These are phyloP conservation scores for Acanthamoeba lenticulata DNA, from an alignment of 208 protist species.

Conservation along the genomic window DNA sequence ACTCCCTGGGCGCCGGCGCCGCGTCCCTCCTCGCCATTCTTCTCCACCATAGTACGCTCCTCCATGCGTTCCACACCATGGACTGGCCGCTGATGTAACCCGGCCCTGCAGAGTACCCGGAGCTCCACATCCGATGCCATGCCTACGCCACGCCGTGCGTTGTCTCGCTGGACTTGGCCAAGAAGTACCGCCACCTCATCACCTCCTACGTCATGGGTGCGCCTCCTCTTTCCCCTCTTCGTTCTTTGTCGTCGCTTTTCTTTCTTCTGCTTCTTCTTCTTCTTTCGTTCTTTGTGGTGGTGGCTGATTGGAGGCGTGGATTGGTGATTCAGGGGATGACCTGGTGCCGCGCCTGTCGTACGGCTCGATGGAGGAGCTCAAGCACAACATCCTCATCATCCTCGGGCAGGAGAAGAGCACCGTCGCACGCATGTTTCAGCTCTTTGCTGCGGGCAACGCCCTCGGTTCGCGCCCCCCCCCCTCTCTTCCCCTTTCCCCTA, in stretches of 20 bases:
- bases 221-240: background rate
- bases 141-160: constrained; percentile 55
- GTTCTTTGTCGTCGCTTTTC: background rate
- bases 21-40: constrained; percentile 45
- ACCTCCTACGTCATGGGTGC: constrained; percentile 57
- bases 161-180: constrained; percentile 10
- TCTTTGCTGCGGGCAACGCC: constrained; percentile 62
- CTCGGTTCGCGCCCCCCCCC: background rate
- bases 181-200: constrained; percentile 48
- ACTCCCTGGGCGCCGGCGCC: constrained; percentile 29
- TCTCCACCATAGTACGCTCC: constrained; percentile 38
- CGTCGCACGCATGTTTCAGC: constrained; percentile 67
- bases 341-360: constrained; percentile 48
- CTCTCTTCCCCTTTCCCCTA: too few relatives aligned
- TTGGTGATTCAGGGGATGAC: background rate
- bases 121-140: constrained; percentile 43
- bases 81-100: too few relatives aligned
- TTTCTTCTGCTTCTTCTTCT: background rate
- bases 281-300: background rate
- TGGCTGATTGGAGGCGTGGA: background rate
- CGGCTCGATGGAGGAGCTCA: constrained; percentile 66
- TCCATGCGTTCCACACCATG: background rate
- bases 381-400: constrained; percentile 65
- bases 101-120: constrained; percentile 62
- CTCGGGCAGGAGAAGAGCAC: constrained; percentile 67